Conservation (phyloP, 129 eudicot genomes). For the Saposhnikovia divaricata region DNA sequence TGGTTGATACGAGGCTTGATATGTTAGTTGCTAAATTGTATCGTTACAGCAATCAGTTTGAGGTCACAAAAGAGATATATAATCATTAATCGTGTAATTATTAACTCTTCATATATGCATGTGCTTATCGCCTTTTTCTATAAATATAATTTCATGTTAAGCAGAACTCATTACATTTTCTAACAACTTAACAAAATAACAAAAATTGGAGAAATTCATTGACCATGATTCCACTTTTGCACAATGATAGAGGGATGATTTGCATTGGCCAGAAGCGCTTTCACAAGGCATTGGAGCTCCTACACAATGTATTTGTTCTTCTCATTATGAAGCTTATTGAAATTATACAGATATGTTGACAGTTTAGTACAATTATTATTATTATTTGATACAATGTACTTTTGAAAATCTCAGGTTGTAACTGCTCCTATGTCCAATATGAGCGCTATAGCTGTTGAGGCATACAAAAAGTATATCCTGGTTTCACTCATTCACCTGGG, state of each 20-base stretch:
- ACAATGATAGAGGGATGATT: conserved; percentile 66
- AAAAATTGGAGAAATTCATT: conserved; percentile 5
- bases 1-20: neutral
- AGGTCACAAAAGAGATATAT: neutral
- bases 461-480: conserved; percentile 87
- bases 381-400: conserved; percentile 1
- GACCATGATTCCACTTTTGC: conserved; percentile 16
- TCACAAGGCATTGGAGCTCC: conserved; percentile 83
- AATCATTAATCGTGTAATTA: neutral
- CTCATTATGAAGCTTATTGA: conserved; percentile 11
- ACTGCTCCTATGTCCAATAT: conserved; percentile 89
- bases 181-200: neutral
- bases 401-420: conserved; percentile 56
- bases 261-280: conserved; percentile 85
- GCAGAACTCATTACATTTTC: neutral
- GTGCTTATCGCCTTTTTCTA: neutral
- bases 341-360: neutral
- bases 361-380: neutral
- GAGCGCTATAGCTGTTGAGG: conserved; percentile 90
- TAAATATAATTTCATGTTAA: neutral
- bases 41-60: neutral
- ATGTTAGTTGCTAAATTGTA: neutral
- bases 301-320: conserved; percentile 53
- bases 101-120: no score
- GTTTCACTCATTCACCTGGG: conserved; percentile 96